Evolutionary conservation across 768 basidiomycete species (phyloP).

Genomic region (Cytidiella melzeri): DNA sequence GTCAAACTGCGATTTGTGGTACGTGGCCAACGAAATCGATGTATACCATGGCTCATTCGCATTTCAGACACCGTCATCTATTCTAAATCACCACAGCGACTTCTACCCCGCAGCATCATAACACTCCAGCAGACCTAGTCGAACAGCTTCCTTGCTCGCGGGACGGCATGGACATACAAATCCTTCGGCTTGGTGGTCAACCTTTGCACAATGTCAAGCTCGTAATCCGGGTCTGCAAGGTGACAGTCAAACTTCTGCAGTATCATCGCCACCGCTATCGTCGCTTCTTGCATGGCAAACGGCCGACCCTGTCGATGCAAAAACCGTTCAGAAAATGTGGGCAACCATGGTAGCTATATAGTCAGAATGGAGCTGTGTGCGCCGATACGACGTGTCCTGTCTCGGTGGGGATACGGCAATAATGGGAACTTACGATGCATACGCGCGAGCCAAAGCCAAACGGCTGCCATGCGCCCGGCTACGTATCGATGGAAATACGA

Average conservation of each 20-base stretch:
- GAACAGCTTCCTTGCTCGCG: too few species aligned
- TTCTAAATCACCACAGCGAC: too few species aligned
- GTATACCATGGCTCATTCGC: too few species aligned
- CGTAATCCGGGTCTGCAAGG: conserved; percentile 38
- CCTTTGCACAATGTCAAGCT: conserved; percentile 36
- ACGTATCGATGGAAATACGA: background rate
- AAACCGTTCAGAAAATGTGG: background rate
- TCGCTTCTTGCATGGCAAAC: conserved; percentile 43
- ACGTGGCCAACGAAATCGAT: too few species aligned
- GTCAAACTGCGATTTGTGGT: too few species aligned
- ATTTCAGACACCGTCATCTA: too few species aligned
- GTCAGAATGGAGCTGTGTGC: too few species aligned
- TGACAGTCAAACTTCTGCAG: conserved; percentile 41
- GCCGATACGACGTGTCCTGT: too few species aligned
- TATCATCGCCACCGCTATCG: conserved; percentile 34
- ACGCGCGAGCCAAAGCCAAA: conserved; percentile 26
- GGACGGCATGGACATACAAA: conserved; percentile 33
- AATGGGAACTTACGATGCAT: conserved; percentile 19
- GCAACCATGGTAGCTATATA: too few species aligned
- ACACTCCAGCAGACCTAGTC: too few species aligned
- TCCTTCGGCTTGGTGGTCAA: conserved; percentile 42
- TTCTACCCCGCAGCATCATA: too few species aligned
- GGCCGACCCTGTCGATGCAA: conserved; percentile 28
- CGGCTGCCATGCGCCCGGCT: conserved; percentile 40
- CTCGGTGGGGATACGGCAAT: too few species aligned